A percentile compares a stretch with the other conserved stretches of the same genome.
These are phyloP conservation scores for Penicillium salamii DNA, from an alignment of 495 filamentous ascomycete genomes.

Conservation along the genomic window DNA sequence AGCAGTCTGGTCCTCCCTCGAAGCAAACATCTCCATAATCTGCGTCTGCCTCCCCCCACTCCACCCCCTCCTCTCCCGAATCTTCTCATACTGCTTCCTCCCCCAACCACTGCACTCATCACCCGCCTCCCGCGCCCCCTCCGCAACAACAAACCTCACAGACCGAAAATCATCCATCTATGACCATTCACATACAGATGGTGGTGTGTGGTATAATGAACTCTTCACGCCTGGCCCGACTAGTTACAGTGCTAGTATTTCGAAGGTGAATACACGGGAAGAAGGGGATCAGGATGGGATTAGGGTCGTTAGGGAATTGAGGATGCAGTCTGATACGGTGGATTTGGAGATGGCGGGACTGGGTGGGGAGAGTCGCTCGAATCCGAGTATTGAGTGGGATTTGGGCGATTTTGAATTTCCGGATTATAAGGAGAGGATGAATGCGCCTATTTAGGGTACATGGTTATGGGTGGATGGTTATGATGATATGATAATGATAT, in stretches of 20 bases:
- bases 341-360: conserved; percentile 15
- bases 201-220: conserved; percentile 21
- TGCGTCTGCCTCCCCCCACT: conserved; percentile 80
- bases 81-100: conserved; percentile 54
- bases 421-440: conserved; percentile 29
- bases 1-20: conserved; percentile 74
- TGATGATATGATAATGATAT: too few relatives aligned
- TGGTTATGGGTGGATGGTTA: background rate
- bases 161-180: conserved; percentile 16
- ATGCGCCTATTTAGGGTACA: conserved; percentile 16
- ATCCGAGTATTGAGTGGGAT: conserved; percentile 23
- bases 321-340: conserved; percentile 17
- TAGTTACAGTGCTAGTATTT: conserved; percentile 28
- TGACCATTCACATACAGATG: conserved; percentile 10
- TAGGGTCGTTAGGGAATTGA: conserved; percentile 33
- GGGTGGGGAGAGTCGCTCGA: background rate
- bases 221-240: conserved; percentile 16
- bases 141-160: conserved; percentile 7
- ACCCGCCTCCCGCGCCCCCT: conserved; percentile 12
- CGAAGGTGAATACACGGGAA: conserved; percentile 8
- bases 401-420: conserved; percentile 27
- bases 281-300: conserved; percentile 20
- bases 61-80: conserved; percentile 71
- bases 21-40: conserved; percentile 77
- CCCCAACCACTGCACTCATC: conserved; percentile 16